These are phyloP conservation scores for Mycena crocata DNA, from an alignment of 768 basidiomycete genomes.

Conservation along the genomic window DNA sequence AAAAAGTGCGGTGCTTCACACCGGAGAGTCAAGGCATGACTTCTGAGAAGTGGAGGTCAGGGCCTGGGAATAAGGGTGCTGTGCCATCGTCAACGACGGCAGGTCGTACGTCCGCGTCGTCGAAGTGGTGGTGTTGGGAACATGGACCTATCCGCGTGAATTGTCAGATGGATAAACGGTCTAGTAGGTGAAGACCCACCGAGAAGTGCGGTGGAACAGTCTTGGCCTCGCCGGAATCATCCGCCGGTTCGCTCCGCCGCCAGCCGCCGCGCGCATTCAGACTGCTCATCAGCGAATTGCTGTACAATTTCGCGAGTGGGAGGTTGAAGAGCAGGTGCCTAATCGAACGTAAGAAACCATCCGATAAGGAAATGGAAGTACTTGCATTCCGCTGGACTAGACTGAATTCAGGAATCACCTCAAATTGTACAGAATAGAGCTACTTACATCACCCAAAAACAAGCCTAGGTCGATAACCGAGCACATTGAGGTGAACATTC, in stretches of 20 bases:
- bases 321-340: constrained; percentile 50
- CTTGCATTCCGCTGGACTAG: constrained; percentile 28
- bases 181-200: neutral
- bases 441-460: constrained; percentile 42
- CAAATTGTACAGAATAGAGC: neutral
- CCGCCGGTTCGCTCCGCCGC: constrained; percentile 22
- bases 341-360: neutral
- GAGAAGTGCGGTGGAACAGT: constrained; percentile 25
- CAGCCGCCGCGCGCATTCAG: constrained; percentile 47
- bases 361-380: neutral
- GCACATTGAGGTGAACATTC: constrained; percentile 44
- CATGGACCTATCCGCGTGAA: constrained; percentile 8
- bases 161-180: neutral
- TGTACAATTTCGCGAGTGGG: constrained; percentile 52
- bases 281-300: constrained; percentile 52
- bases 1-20: no score
- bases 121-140: constrained; percentile 1
- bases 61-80: no score
- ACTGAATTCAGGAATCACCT: no score
- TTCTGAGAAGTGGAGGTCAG: no score
- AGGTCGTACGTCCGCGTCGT: constrained; percentile 11
- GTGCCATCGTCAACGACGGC: constrained; percentile 2
- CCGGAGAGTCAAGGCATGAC: no score
- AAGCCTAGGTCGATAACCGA: constrained; percentile 46
- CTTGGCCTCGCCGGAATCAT: constrained; percentile 27